A percentile compares a stretch with the other conserved stretches of the same genome.
Evolutionary conservation across 106 monocot species (phyloP).

Genomic region (Acanthochlamys bracteata): DNA sequence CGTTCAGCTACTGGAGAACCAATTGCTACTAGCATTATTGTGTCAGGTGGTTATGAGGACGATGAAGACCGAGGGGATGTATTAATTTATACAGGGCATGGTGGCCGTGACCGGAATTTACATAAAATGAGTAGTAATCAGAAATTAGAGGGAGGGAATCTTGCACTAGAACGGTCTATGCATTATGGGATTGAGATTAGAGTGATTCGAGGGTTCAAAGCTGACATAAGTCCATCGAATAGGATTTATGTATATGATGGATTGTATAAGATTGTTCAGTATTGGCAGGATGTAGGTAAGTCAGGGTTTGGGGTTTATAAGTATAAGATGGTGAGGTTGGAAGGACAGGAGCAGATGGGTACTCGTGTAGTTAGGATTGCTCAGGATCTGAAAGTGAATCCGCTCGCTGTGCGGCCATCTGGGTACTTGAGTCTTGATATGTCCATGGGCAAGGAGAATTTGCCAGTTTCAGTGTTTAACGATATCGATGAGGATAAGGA

Average conservation of each 20-base stretch:
- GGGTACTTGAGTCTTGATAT: constrained; percentile 74
- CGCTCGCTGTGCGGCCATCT: constrained; percentile 26
- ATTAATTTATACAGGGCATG: constrained; percentile 63
- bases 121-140: constrained; percentile 28
- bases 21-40: constrained; percentile 63
- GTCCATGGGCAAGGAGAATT: constrained; percentile 58
- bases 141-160: constrained; percentile 60
- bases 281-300: constrained; percentile 56
- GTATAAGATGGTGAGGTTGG: constrained; percentile 51
- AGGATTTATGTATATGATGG: constrained; percentile 68
- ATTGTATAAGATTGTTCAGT: constrained; percentile 53
- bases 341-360: constrained; percentile 63
- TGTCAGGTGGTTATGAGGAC: constrained; percentile 77
- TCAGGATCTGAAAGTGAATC: constrained; percentile 42
- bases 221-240: constrained; percentile 21
- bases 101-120: constrained; percentile 37
- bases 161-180: constrained; percentile 57
- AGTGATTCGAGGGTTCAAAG: constrained; percentile 48
- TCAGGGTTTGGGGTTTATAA: constrained; percentile 67
- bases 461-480: constrained; percentile 65
- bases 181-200: constrained; percentile 63
- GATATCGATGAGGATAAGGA: constrained; percentile 71
- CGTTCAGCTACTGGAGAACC: constrained; percentile 40
- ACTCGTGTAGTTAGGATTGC: constrained; percentile 31
- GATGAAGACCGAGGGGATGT: constrained; percentile 56